A percentile compares a stretch with the other conserved stretches of the same genome.
phyloP scores from a whole-genome alignment of 1,284 basidiomycete genomes.

The Erythrobasidium hasegawianum region DNA sequence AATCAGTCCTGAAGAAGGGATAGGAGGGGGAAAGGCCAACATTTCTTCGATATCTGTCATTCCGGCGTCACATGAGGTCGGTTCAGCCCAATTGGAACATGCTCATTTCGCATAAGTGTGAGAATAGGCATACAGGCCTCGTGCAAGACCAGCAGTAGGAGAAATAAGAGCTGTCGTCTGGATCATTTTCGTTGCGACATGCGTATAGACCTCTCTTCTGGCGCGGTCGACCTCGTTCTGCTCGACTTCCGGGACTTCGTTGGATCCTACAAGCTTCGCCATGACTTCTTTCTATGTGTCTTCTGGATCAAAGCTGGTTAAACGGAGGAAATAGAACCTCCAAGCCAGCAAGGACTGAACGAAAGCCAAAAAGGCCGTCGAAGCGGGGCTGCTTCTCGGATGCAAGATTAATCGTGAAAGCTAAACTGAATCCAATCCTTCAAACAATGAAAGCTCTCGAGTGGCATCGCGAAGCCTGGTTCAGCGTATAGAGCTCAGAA shows the following conservation, averaged over 20 bases:
- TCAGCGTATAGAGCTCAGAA: too few species aligned
- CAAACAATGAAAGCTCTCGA: too few species aligned
- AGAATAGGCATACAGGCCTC: constrained; percentile 11
- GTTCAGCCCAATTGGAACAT: constrained; percentile 19
- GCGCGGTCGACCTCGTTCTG: constrained; percentile 22
- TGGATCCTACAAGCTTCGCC: too few species aligned
- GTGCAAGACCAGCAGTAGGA: constrained; percentile 13
- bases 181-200: constrained; percentile 33
- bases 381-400: too few species aligned
- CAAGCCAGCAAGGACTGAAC: too few species aligned
- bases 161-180: constrained; percentile 28
- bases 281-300: too few species aligned
- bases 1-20: neutral
- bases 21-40: neutral
- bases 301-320: too few species aligned
- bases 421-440: too few species aligned
- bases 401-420: too few species aligned
- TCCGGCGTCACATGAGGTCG: neutral
- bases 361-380: too few species aligned
- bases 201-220: constrained; percentile 26
- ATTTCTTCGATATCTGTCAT: constrained; percentile 23
- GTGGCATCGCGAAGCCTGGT: too few species aligned
- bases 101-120: neutral
- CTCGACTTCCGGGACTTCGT: constrained; percentile 3
- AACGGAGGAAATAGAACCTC: too few species aligned